Evolutionary conservation across 106 monocot species (phyloP), one percentile per base, ranked within the genome.

Genomic region (Dioscorea alata): DNA sequence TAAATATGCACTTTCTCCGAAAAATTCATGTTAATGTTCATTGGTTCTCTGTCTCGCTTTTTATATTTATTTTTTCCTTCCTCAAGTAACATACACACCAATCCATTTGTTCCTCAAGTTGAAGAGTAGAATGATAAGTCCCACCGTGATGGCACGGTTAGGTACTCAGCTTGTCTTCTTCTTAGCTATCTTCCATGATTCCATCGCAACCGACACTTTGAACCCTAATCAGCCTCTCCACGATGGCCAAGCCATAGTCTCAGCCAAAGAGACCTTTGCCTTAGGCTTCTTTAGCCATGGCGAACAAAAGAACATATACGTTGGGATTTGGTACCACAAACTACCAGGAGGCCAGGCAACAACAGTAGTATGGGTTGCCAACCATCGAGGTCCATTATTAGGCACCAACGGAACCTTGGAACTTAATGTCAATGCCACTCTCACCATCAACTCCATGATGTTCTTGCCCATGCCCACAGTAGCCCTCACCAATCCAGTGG

Each of bases 351-450:
- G 9, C 1, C 59, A 23, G 8, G 80, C 28, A 28, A 28, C 28
- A 28, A 28, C 72, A 6, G 54, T 72, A 2, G 71, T 85, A 13
- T 85, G 85, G 85, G 78, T 85, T 2, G 85, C 77, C 70, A 84
- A 84, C 67, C 79, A 79, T 9, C 60, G 56, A 8, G 33, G 14
- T 14, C 79, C 79, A 0, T 23, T 84, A 4, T n/a, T 65, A 12
- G 23, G 54, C 32, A 19, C 25, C 23, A 48, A 33, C 13, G 79
- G 72, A 18, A 49, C 7, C 18, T 23, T 79, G 8, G 35, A 61
- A 7, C 49, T 84, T 60, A 23, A 24, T 31, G 12, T 25, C 51
- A 8, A 54, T 8, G 54, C 8, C 4, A 54, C 54, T 16, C 19
- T 19, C 15, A 54, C 61, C 25, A 15, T 12, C 15, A 76, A 62